Percentiles rank a stretch among this genome's conserved stretches.
These are phyloP conservation scores for Aspergillus persii DNA, from an alignment of 2,329 filamentous ascomycete genomes.

Conservation along the genomic window DNA sequence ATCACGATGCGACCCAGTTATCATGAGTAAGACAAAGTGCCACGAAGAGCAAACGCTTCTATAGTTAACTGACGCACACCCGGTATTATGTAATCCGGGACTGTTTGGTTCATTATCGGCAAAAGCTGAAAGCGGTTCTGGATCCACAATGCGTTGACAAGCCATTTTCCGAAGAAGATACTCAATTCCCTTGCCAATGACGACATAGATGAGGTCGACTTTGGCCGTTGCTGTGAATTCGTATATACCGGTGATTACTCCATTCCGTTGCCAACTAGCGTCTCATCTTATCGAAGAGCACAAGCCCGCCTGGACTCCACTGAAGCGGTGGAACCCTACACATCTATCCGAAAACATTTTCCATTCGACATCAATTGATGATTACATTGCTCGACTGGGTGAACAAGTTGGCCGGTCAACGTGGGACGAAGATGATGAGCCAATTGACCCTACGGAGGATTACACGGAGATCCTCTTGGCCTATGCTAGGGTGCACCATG, in stretches of 20 bases:
- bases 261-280: constrained; percentile 7
- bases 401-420: constrained; percentile 1
- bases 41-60: neutral
- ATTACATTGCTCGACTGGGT: constrained; percentile 6
- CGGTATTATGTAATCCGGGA: constrained; percentile 1
- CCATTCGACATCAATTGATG: constrained; percentile 4
- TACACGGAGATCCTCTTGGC: constrained; percentile 9
- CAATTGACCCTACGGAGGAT: constrained; percentile 1
- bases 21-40: neutral
- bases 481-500: constrained; percentile 8
- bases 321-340: constrained; percentile 6
- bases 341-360: constrained; percentile 11
- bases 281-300: constrained; percentile 2
- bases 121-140: constrained; percentile 2
- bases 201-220: constrained; percentile 9
- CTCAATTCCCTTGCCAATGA: neutral
- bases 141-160: neutral
- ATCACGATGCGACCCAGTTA: neutral
- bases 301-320: neutral
- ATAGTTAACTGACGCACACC: neutral
- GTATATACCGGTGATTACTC: constrained; percentile 17
- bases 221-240: constrained; percentile 16
- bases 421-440: neutral
- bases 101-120: neutral
- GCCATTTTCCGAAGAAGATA: neutral